Conservation (phyloP, 345 rosid genomes). For the Acer negundo region DNA sequence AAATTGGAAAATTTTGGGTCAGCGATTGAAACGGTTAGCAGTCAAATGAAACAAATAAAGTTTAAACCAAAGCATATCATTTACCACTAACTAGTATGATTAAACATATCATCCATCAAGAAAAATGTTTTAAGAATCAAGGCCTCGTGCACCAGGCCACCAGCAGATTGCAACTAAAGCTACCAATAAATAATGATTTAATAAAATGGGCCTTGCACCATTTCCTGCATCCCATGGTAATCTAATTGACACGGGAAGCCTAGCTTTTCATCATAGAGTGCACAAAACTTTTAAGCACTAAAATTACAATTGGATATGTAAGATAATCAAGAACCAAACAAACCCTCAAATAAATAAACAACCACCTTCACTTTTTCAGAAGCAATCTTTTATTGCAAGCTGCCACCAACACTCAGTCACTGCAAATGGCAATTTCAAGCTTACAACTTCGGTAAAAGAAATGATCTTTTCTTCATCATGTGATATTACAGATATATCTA, state of each 20-base stretch:
- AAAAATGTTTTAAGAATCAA: background rate
- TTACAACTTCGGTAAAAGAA: background rate
- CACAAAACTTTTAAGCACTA: background rate
- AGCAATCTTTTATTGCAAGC: background rate
- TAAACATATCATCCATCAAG: background rate
- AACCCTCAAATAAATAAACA: background rate
- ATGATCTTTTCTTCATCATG: background rate
- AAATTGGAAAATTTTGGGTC: conserved; percentile 10
- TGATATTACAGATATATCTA: background rate
- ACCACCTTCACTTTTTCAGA: background rate
- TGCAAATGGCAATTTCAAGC: background rate
- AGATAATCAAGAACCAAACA: background rate
- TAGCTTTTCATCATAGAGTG: background rate
- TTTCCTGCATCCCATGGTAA: background rate
- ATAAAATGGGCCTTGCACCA: background rate
- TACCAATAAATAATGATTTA: background rate
- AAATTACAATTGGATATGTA: background rate
- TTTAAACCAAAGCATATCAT: conserved; percentile 6
- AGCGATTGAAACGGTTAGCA: background rate
- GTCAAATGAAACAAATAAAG: background rate
- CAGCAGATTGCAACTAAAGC: background rate
- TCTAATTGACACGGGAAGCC: background rate
- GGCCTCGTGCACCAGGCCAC: background rate
- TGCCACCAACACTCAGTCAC: background rate
- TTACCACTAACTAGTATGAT: background rate